A percentile compares a stretch with the other conserved stretches of the same genome.
phyloP scores from a whole-genome alignment of 2,329 filamentous ascomycete genomes.

The Diaporthe destruens region DNA sequence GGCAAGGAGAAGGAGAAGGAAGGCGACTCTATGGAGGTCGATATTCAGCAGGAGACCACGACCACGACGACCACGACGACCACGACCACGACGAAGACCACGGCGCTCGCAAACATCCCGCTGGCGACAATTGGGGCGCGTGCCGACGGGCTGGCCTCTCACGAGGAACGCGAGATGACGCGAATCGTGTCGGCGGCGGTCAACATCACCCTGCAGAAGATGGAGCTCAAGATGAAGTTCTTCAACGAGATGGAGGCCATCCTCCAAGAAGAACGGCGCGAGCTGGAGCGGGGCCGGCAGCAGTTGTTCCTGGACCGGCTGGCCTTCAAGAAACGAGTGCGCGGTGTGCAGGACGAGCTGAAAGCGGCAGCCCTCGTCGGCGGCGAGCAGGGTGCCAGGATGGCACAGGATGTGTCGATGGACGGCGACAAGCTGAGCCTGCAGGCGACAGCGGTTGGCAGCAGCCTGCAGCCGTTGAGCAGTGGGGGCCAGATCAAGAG shows the following conservation, averaged over 20 bases:
- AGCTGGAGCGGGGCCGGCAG: slow-evolving; percentile 91
- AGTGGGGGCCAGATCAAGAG: slow-evolving; percentile 68
- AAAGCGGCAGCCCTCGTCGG: slow-evolving; percentile 64
- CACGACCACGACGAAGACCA: slow-evolving; percentile 60
- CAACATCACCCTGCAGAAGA: slow-evolving; percentile 94
- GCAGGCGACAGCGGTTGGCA: slow-evolving; percentile 58
- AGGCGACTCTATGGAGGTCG: slow-evolving; percentile 74
- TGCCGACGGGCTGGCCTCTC: slow-evolving; percentile 88
- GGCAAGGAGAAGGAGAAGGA: slow-evolving; percentile 64
- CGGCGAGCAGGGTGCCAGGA: slow-evolving; percentile 62
- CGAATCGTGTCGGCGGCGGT: slow-evolving; percentile 91
- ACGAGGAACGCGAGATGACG: slow-evolving; percentile 97
- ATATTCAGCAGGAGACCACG: slow-evolving; percentile 61
- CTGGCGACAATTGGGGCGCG: slow-evolving; percentile 89
- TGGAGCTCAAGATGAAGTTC: slow-evolving; percentile 94
- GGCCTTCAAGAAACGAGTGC: slow-evolving; percentile 88
- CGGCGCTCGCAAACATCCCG: slow-evolving; percentile 79
- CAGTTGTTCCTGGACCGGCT: slow-evolving; percentile 94
- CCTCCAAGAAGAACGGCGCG: slow-evolving; percentile 89
- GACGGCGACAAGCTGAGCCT: slow-evolving; percentile 68
- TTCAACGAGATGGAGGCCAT: slow-evolving; percentile 97
- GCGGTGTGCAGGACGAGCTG: slow-evolving; percentile 84
- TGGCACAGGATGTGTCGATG: slow-evolving; percentile 61
- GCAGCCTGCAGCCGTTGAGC: slow-evolving; percentile 66
- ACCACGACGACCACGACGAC: slow-evolving; percentile 65